phyloP scores from a whole-genome alignment of 2,329 filamentous ascomycete genomes.

The Cryoendolithus antarcticus region DNA sequence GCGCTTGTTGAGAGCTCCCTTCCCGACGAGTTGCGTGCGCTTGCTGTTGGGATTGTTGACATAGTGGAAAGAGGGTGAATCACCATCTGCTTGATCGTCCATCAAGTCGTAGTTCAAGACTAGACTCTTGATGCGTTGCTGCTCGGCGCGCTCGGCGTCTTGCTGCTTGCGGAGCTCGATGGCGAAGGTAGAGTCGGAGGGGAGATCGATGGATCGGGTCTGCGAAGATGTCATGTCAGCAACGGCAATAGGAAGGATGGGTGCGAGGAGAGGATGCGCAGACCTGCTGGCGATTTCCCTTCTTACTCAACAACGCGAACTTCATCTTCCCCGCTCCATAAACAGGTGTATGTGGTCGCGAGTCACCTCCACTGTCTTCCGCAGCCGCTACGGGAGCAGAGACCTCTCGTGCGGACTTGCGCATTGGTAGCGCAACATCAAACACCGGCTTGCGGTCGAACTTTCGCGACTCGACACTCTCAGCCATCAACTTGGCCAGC shows the following conservation, averaged over 20 bases:
- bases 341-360: conserved; percentile 22
- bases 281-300: conserved; percentile 88
- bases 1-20: conserved; percentile 28
- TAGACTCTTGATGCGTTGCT: conserved; percentile 95
- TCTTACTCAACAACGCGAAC: conserved; percentile 90
- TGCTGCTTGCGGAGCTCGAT: conserved; percentile 94
- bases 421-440: conserved; percentile 93
- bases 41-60: conserved; percentile 33
- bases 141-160: conserved; percentile 87
- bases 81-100: conserved; percentile 67
- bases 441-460: conserved; percentile 91
- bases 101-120: conserved; percentile 93
- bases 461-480: conserved; percentile 89
- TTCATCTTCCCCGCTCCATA: conserved; percentile 61
- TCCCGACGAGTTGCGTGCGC: conserved; percentile 33
- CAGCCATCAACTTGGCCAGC: conserved; percentile 96
- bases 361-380: conserved; percentile 30
- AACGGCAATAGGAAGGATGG: neutral
- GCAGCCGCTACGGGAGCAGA: conserved; percentile 21
- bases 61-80: conserved; percentile 29
- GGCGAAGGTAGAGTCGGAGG: conserved; percentile 85
- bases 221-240: conserved; percentile 23
- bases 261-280: conserved; percentile 14
- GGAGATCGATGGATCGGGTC: conserved; percentile 84
- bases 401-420: conserved; percentile 49